Percentiles rank a stretch among this genome's conserved stretches.
Conservation (phyloP, 331 rosid species). For the Spiraea crenata region DNA sequence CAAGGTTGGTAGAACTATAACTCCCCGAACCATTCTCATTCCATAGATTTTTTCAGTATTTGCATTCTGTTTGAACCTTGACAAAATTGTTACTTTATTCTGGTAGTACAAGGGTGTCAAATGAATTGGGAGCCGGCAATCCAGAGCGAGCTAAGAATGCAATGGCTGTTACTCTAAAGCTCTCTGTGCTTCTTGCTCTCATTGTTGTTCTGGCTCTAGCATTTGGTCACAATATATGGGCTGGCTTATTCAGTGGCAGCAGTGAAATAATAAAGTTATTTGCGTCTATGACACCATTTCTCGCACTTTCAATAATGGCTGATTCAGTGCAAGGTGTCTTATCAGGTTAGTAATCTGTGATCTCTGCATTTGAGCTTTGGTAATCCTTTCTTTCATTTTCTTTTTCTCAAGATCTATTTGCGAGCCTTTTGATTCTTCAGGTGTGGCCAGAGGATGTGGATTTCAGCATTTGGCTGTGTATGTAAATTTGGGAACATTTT, state of each 20-base stretch:
- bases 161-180: conserved; percentile 59
- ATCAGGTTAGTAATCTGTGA: conserved; percentile 50
- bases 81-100: conserved; percentile 4
- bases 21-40: neutral
- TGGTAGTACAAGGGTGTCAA: conserved; percentile 82
- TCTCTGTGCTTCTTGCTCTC: conserved; percentile 52
- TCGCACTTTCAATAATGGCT: conserved; percentile 48
- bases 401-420: too few relatives aligned
- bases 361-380: too few relatives aligned
- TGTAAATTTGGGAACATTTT: conserved; percentile 60
- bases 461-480: conserved; percentile 63
- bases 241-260: conserved; percentile 49
- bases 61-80: conserved; percentile 3
- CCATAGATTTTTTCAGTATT: conserved; percentile 1
- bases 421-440: conserved; percentile 28
- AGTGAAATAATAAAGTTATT: conserved; percentile 37
- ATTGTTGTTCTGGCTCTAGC: conserved; percentile 42
- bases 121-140: conserved; percentile 77
- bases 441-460: conserved; percentile 87
- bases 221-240: conserved; percentile 65
- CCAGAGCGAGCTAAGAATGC: conserved; percentile 64
- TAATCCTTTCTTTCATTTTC: too few relatives aligned
- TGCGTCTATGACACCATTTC: conserved; percentile 66
- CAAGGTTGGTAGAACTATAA: conserved; percentile 46
- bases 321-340: conserved; percentile 78